Percentiles rank a stretch among this genome's conserved stretches.
phyloP scores from a whole-genome alignment of 2,329 filamentous ascomycete genomes.

The Coleophoma eucalyptorum region DNA sequence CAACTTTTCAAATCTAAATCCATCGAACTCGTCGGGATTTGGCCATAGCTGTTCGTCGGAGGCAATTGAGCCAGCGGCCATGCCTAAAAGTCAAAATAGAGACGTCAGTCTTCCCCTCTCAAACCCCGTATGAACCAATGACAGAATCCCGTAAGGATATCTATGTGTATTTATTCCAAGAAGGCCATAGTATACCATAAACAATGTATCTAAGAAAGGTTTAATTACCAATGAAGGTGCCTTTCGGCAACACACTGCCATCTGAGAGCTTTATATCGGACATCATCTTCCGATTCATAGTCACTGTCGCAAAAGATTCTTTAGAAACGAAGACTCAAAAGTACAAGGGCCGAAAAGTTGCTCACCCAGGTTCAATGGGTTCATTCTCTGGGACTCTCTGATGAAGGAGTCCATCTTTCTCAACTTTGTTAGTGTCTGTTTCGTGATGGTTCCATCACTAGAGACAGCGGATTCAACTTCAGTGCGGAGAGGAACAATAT shows the following conservation, averaged over 20 bases:
- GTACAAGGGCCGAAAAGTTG: background rate
- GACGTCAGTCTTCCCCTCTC: no score
- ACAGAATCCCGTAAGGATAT: no score
- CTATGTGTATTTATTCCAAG: no score
- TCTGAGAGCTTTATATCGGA: background rate
- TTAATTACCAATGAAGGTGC: no score
- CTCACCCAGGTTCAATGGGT: conserved; percentile 27
- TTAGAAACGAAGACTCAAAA: background rate
- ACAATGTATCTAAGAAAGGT: no score
- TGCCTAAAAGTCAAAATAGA: no score
- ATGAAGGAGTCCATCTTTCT: conserved; percentile 33
- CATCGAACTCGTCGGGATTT: conserved; percentile 1
- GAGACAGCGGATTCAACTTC: conserved; percentile 10
- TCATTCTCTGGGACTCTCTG: conserved; percentile 32
- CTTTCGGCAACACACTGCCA: background rate
- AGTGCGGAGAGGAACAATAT: conserved; percentile 14
- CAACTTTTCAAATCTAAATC: background rate
- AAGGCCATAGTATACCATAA: no score
- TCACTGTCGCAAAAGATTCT: background rate
- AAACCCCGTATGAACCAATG: no score
- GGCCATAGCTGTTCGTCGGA: background rate
- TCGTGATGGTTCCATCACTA: conserved; percentile 32
- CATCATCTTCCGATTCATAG: background rate
- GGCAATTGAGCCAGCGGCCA: background rate
- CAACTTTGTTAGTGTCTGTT: conserved; percentile 3